Evolutionary conservation across 768 basidiomycete genomes (phyloP), one percentile per base, ranked within the genome.

Genomic region (Panellus pusillus): DNA sequence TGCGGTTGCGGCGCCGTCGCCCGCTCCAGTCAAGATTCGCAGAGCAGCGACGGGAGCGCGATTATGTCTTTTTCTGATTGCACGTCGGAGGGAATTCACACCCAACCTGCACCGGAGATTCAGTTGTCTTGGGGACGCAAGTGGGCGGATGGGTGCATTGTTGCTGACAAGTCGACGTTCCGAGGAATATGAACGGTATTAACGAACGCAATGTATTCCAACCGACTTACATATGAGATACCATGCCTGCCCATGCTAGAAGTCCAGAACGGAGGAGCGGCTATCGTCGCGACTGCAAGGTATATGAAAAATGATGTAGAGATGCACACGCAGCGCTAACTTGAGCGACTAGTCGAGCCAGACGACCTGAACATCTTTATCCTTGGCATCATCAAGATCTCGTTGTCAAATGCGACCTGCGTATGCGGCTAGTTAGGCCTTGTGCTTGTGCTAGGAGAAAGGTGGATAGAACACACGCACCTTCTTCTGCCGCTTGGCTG

Each of bases 341-440:
- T 17, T n/a, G 39, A 37, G 36, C 13, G 36, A 40, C 32, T 35
- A 35, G 9, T 72, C 72, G n/a, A 78, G 59, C 44, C 73, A 62
- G 3, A 74, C 67, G 19, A 79, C 74, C 43, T 71, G 70, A 4
- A 77, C 76, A 50, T 77, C 76, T 58, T 78, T 77, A 61, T 78
- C 76, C 58, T 66, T 74, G 29, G 78, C 75, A 78, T 78, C 75
- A 79, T 77, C 51, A 79, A 55, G 9, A 79, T 66, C 61, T 79
- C 78, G 14, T 69, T 74, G 38, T 74, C 68, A 56, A 78, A 79
- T 2, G 71, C 56, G 17, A 77, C 75, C 77, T 79, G 54, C 1
- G 18, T 40, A 43, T 19, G 41, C 3, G 27, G 29, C 39, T 13
- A 48, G 19, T 27, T 37, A 51, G 18, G 9, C 32, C 2, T 9